Conservation (phyloP, 805 yeast species). For the Henningerozyma blattae region DNA sequence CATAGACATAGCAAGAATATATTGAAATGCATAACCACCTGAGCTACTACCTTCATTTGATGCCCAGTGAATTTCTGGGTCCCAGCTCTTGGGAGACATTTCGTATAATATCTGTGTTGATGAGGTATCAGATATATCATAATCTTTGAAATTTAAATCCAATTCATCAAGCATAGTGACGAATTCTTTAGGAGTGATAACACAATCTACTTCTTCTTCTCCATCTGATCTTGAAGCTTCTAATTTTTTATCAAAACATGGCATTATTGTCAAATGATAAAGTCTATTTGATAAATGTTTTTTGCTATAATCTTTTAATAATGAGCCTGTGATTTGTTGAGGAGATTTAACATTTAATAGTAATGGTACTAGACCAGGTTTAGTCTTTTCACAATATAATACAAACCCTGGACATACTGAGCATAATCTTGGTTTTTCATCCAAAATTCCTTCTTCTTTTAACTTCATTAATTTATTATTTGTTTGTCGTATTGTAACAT, state of each 20-base stretch:
- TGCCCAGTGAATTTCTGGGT: conserved; percentile 48
- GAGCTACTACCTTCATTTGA: conserved; percentile 71
- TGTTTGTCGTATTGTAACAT: conserved; percentile 44
- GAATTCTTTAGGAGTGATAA: conserved; percentile 81
- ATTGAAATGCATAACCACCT: conserved; percentile 80
- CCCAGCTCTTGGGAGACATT: conserved; percentile 8
- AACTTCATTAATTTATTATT: conserved; percentile 27
- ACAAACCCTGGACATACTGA: conserved; percentile 96
- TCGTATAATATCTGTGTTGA: not conserved
- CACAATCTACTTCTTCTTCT: conserved; percentile 77
- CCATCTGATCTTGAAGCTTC: conserved; percentile 84
- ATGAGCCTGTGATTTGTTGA: conserved; percentile 81
- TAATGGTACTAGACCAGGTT: conserved; percentile 65
- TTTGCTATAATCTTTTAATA: conserved; percentile 53
- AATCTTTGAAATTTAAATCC: conserved; percentile 25
- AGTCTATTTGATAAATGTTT: conserved; percentile 27
- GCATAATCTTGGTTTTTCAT: conserved; percentile 42
- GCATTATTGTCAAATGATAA: conserved; percentile 86
- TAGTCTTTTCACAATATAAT: conserved; percentile 89
- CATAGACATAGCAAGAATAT: conserved; percentile 34
- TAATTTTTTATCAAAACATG: conserved; percentile 91
- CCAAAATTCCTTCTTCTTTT: conserved; percentile 2
- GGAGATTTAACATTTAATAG: conserved; percentile 75
- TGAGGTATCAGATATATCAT: conserved; percentile 1
- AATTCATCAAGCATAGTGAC: conserved; percentile 57